Conservation (phyloP, 2,329 filamentous ascomycete species). For the Fusarium sp. region DNA sequence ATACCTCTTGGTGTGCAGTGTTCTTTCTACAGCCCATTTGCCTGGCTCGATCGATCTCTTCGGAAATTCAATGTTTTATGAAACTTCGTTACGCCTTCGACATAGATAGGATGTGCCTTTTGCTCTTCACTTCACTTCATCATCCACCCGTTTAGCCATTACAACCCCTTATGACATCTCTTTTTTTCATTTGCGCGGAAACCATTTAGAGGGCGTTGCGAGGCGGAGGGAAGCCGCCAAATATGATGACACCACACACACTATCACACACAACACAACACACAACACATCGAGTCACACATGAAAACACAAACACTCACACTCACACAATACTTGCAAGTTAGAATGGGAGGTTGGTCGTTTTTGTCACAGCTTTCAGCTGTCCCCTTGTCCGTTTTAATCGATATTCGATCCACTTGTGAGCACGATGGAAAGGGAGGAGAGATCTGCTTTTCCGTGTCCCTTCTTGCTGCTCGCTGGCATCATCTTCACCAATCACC, state of each 20-base stretch:
- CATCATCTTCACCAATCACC: not conserved
- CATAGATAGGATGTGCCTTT: constrained; percentile 18
- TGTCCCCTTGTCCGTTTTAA: constrained; percentile 5
- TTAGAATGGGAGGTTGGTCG: constrained; percentile 32
- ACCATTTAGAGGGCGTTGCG: constrained; percentile 44
- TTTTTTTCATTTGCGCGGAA: constrained; percentile 31
- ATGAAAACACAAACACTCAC: constrained; percentile 15
- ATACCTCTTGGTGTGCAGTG: not conserved
- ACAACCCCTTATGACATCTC: constrained; percentile 30
- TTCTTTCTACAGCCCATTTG: not conserved
- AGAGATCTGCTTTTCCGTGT: not conserved
- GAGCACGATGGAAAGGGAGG: constrained; percentile 5
- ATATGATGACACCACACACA: constrained; percentile 23
- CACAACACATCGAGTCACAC: not conserved
- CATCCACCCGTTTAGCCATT: not conserved
- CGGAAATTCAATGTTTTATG: not conserved
- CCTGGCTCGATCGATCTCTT: not conserved
- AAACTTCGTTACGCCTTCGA: constrained; percentile 1
- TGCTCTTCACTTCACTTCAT: not conserved
- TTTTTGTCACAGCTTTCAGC: constrained; percentile 10
- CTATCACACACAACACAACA: not conserved
- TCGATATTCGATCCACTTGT: constrained; percentile 26
- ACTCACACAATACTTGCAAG: constrained; percentile 6
- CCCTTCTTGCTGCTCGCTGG: not conserved
- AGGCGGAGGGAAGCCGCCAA: constrained; percentile 21